phyloP scores from a whole-genome alignment of 495 filamentous ascomycete species.

The Terfezia claveryi region DNA sequence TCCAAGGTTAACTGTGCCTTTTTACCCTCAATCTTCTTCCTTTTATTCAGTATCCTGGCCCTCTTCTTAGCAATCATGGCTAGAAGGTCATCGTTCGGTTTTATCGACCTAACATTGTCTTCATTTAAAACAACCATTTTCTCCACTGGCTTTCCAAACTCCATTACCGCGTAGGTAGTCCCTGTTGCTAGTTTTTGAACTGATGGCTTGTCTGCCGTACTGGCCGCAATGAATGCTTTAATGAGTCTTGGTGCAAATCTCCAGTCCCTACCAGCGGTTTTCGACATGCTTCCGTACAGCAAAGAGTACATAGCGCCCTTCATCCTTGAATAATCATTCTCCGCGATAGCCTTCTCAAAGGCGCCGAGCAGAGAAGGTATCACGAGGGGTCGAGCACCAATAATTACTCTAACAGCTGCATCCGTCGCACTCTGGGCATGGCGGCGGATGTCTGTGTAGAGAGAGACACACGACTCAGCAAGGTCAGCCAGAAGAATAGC shows the following conservation, averaged over 20 bases:
- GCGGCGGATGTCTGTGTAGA: conserved; percentile 83
- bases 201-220: conserved; percentile 73
- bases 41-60: conserved; percentile 47
- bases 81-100: conserved; percentile 41
- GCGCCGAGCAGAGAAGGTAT: conserved; percentile 67
- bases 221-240: conserved; percentile 69
- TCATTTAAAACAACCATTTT: conserved; percentile 70
- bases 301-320: conserved; percentile 86
- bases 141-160: conserved; percentile 69
- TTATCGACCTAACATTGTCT: conserved; percentile 46
- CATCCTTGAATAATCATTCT: conserved; percentile 66
- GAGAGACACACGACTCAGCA: conserved; percentile 73
- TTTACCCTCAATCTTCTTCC: conserved; percentile 52
- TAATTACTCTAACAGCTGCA: conserved; percentile 77
- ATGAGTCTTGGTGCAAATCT: conserved; percentile 71
- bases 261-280: conserved; percentile 75
- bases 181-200: conserved; percentile 73
- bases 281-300: conserved; percentile 70
- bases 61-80: conserved; percentile 41
- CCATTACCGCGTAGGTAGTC: conserved; percentile 67
- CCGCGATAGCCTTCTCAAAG: conserved; percentile 59
- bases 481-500: conserved; percentile 67
- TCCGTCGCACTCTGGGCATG: conserved; percentile 83
- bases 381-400: conserved; percentile 64
- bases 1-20: conserved; percentile 63